These are phyloP conservation scores for Mucor lusitanicus DNA, from an alignment of 371 early-diverging fungal species.

Conservation along the genomic window DNA sequence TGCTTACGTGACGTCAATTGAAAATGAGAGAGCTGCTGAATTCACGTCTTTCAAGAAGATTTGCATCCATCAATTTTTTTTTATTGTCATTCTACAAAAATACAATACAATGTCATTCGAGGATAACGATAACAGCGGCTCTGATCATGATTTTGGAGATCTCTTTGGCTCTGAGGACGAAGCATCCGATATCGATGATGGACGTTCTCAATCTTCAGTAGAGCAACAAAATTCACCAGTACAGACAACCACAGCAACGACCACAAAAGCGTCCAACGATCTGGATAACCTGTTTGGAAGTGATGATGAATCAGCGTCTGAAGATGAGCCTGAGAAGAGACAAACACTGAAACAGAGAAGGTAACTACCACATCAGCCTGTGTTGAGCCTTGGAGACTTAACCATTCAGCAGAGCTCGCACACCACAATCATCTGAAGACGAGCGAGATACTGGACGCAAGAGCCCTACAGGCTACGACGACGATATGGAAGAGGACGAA, in stretches of 20 bases:
- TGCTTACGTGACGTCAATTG: not conserved
- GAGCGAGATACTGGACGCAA: slow-evolving; percentile 16
- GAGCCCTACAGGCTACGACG: slow-evolving; percentile 3
- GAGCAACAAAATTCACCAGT: slow-evolving; percentile 14
- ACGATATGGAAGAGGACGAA: slow-evolving; percentile 8
- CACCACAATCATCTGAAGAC: slow-evolving; percentile 16
- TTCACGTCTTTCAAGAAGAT: not conserved
- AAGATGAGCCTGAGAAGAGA: slow-evolving; percentile 61
- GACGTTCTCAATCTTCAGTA: slow-evolving; percentile 29
- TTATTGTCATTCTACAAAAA: not conserved
- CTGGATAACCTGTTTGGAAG: slow-evolving; percentile 38
- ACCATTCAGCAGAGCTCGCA: not conserved
- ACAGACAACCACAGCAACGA: not conserved
- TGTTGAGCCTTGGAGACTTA: not conserved
- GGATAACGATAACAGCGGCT: slow-evolving; percentile 10
- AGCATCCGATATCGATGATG: slow-evolving; percentile 48
- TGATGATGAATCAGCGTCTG: slow-evolving; percentile 34
- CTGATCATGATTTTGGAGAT: slow-evolving; percentile 42
- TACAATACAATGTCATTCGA: slow-evolving; percentile 11
- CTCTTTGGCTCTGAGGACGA: slow-evolving; percentile 56
- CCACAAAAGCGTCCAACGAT: slow-evolving; percentile 3
- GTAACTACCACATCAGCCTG: slow-evolving; percentile 33
- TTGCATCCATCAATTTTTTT: not conserved
- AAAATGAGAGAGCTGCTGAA: not conserved
- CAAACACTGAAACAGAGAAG: slow-evolving; percentile 48